These are phyloP conservation scores for Boletales sp. DNA, from an alignment of 768 basidiomycete genomes.

Conservation along the genomic window DNA sequence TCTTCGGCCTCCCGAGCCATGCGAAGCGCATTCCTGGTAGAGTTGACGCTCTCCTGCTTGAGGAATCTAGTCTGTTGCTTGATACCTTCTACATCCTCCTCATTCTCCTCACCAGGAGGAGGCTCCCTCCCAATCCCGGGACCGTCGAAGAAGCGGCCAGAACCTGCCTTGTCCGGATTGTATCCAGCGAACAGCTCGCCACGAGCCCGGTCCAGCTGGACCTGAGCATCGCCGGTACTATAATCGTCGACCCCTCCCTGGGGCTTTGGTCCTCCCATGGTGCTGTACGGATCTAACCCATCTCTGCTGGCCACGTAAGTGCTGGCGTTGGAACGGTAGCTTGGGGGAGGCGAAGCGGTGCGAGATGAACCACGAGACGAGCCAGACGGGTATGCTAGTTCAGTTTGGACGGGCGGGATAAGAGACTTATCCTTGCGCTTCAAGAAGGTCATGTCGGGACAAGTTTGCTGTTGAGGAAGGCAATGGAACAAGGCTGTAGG, in stretches of 20 bases:
- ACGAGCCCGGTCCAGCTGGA: constrained; percentile 60
- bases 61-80: constrained; percentile 85
- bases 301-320: constrained; percentile 72
- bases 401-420: constrained; percentile 64
- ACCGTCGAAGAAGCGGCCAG: constrained; percentile 70
- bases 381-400: constrained; percentile 24
- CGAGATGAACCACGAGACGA: constrained; percentile 29
- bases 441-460: constrained; percentile 36
- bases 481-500: background rate
- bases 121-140: constrained; percentile 45
- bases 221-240: constrained; percentile 29
- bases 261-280: constrained; percentile 23
- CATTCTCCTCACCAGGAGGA: constrained; percentile 65
- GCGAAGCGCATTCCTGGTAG: constrained; percentile 87
- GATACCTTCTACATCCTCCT: constrained; percentile 92
- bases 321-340: constrained; percentile 49
- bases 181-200: constrained; percentile 75
- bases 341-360: constrained; percentile 38
- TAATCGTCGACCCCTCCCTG: constrained; percentile 26
- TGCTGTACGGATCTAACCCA: constrained; percentile 50
- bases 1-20: constrained; percentile 97
- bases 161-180: constrained; percentile 54
- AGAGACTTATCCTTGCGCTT: constrained; percentile 60
- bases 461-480: background rate
- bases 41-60: constrained; percentile 90